Percentiles rank a stretch among this genome's conserved stretches.
Evolutionary conservation across 1,284 basidiomycete genomes (phyloP).

Genomic region (Gymnopus androsaceus): DNA sequence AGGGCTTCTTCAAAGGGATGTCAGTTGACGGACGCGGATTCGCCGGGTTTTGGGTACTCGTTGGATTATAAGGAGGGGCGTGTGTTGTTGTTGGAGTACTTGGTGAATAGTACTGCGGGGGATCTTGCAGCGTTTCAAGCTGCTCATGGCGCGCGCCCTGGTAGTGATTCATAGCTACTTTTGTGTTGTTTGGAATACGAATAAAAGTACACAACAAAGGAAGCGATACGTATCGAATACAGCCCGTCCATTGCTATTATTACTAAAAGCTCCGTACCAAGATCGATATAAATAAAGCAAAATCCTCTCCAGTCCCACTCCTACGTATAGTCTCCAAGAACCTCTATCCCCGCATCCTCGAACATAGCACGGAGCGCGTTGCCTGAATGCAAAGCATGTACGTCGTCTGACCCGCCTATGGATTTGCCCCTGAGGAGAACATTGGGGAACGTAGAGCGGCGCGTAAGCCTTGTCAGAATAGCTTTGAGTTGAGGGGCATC

Average conservation of each 20-base stretch:
- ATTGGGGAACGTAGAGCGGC: constrained; percentile 74
- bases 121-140: too few species aligned
- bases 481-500: constrained; percentile 67
- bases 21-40: not conserved
- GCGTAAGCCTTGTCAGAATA: constrained; percentile 67
- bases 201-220: too few species aligned
- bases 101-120: too few species aligned
- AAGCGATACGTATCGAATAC: too few species aligned
- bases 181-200: too few species aligned
- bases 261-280: too few species aligned
- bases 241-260: too few species aligned
- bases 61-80: constrained; percentile 5
- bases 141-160: too few species aligned
- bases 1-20: constrained; percentile 1
- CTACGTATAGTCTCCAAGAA: constrained; percentile 1
- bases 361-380: constrained; percentile 46
- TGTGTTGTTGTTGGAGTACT: not conserved
- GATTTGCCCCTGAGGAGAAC: constrained; percentile 65
- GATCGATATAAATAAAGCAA: too few species aligned
- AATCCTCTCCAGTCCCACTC: too few species aligned
- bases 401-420: constrained; percentile 73
- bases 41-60: not conserved
- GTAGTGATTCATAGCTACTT: too few species aligned
- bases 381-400: constrained; percentile 51
- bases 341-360: constrained; percentile 27